These are phyloP conservation scores for Pharnaceum exiguum DNA, from an alignment of 148 eudicot genomes.

Conservation along the genomic window DNA sequence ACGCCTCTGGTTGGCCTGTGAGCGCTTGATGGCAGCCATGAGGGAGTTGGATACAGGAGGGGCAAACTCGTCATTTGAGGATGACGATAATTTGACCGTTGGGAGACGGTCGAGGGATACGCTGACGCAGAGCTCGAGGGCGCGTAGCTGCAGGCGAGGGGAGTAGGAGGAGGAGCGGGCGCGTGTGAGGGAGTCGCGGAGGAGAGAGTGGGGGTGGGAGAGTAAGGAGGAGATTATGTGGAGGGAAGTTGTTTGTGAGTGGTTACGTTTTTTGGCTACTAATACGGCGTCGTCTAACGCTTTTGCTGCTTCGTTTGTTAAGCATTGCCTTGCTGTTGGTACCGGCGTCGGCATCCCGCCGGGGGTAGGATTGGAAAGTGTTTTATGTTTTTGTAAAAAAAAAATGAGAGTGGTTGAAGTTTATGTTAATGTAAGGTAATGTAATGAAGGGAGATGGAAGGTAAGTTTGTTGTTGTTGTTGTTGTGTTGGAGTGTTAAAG, in stretches of 20 bases:
- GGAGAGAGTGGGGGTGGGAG: slow-evolving; percentile 50
- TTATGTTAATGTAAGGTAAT: too few relatives aligned
- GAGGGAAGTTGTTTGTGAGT: slow-evolving; percentile 85
- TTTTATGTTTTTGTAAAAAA: too few relatives aligned
- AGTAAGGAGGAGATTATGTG: slow-evolving; percentile 78
- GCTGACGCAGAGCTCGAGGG: slow-evolving; percentile 68
- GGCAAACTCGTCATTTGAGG: slow-evolving; percentile 32
- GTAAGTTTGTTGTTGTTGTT: too few relatives aligned
- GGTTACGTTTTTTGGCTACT: slow-evolving; percentile 80
- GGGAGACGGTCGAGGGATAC: slow-evolving; percentile 75
- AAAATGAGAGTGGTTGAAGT: too few relatives aligned
- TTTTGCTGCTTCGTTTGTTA: slow-evolving; percentile 65
- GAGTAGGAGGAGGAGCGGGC: slow-evolving; percentile 52
- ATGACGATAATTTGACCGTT: slow-evolving; percentile 25
- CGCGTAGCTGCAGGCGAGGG: slow-evolving; percentile 66
- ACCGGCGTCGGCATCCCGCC: slow-evolving; percentile 96
- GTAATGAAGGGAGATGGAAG: too few relatives aligned
- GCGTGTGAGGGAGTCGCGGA: slow-evolving; percentile 72
- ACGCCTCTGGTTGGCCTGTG: slow-evolving; percentile 84
- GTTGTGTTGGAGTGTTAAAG: too few relatives aligned
- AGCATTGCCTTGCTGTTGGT: slow-evolving; percentile 70
- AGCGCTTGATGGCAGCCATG: slow-evolving; percentile 89
- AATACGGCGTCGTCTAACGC: slow-evolving; percentile 80
- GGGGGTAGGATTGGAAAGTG: too few relatives aligned
- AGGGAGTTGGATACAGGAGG: slow-evolving; percentile 89